These are phyloP conservation scores for Carpinus fangiana DNA, from an alignment of 306 rosid species.

Conservation along the genomic window DNA sequence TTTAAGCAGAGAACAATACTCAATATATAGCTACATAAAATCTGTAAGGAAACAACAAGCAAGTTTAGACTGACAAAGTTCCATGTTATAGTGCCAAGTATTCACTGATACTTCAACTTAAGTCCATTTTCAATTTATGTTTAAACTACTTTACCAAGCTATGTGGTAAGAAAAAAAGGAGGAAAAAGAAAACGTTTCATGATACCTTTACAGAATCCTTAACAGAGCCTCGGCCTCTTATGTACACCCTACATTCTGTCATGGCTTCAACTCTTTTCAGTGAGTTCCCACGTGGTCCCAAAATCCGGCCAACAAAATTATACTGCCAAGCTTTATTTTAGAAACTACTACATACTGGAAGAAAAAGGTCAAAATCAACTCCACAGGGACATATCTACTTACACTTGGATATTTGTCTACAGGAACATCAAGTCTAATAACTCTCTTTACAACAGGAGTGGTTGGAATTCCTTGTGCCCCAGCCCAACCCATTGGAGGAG, in stretches of 20 bases:
- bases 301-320: slow-evolving; percentile 93
- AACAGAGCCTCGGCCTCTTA: slow-evolving; percentile 88
- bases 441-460: slow-evolving; percentile 74
- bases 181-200: neutral
- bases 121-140: neutral
- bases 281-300: slow-evolving; percentile 95
- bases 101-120: neutral
- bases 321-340: slow-evolving; percentile 60
- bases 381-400: slow-evolving; percentile 35
- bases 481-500: slow-evolving; percentile 71
- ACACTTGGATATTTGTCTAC: slow-evolving; percentile 86
- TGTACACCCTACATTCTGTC: slow-evolving; percentile 90
- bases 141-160: neutral
- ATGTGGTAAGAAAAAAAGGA: neutral
- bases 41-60: neutral
- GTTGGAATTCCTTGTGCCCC: slow-evolving; percentile 72
- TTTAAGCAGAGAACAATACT: neutral
- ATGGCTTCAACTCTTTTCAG: slow-evolving; percentile 92
- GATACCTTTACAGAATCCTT: slow-evolving; percentile 84
- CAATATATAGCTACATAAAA: neutral
- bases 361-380: slow-evolving; percentile 20
- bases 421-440: slow-evolving; percentile 84
- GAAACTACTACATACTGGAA: slow-evolving; percentile 26
- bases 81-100: neutral
- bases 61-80: neutral